These are phyloP conservation scores for Corchorus capsularis DNA, from an alignment of 345 rosid species.

Conservation along the genomic window DNA sequence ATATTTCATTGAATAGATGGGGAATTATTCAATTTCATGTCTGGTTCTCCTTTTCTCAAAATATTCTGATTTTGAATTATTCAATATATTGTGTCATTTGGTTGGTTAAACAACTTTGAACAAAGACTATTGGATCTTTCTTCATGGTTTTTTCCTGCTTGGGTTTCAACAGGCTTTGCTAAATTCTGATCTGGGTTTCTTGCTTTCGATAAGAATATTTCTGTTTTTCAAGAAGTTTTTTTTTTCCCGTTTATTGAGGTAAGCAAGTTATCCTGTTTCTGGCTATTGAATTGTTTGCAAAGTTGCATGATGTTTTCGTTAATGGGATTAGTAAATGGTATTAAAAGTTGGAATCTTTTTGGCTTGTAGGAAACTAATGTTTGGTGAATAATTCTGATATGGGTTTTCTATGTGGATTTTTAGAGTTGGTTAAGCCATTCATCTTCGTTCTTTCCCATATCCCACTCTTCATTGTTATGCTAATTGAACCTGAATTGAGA, in stretches of 20 bases:
- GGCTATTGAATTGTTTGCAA: not conserved
- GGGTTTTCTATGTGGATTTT: conserved; percentile 10
- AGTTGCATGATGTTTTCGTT: not conserved
- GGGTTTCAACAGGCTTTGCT: not conserved
- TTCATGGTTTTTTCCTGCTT: not conserved
- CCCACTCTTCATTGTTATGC: not conserved
- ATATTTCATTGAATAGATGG: too few relatives aligned
- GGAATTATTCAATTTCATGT: too few relatives aligned
- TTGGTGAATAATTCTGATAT: conserved; percentile 20
- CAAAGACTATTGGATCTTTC: too few relatives aligned
- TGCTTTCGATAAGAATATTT: conserved; percentile 22
- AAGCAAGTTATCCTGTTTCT: not conserved
- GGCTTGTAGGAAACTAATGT: conserved; percentile 4
- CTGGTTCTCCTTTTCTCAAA: not conserved
- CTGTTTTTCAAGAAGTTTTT: not conserved
- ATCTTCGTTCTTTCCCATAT: not conserved
- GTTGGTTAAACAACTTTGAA: not conserved
- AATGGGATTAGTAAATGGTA: conserved; percentile 15
- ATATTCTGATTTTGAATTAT: not conserved
- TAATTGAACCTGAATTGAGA: not conserved
- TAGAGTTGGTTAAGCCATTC: conserved; percentile 9
- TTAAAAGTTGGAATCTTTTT: conserved; percentile 14
- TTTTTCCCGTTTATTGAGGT: not conserved
- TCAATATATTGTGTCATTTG: not conserved
- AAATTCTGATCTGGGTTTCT: conserved; percentile 16